Evolutionary conservation across 306 rosid genomes (phyloP).

Genomic region (Cucumis cinereus): DNA sequence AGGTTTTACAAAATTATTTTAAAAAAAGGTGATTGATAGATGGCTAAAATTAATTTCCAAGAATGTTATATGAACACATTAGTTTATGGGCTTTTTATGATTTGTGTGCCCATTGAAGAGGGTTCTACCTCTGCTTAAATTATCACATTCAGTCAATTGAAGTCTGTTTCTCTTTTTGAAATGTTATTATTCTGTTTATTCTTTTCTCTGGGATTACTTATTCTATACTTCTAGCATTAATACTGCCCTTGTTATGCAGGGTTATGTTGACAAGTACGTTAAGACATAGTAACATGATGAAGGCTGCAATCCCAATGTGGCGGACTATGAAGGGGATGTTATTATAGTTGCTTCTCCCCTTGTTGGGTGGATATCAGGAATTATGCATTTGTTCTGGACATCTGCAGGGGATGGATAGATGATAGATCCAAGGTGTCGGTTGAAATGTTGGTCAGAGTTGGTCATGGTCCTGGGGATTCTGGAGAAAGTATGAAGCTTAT

Average conservation of each 20-base stretch:
- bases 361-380: not conserved
- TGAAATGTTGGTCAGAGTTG: slow-evolving; percentile 6
- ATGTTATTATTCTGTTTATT: not conserved
- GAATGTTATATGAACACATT: not conserved
- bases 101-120: not conserved
- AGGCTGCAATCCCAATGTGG: not conserved
- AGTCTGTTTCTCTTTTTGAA: not conserved
- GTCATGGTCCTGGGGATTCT: not conserved
- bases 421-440: not conserved
- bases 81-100: not conserved
- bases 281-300: not conserved
- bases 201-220: not conserved
- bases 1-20: not conserved
- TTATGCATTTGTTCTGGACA: not conserved
- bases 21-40: not conserved
- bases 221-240: not conserved
- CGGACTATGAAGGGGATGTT: not conserved
- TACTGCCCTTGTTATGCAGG: slow-evolving; percentile 1
- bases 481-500: not conserved
- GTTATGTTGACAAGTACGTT: slow-evolving; percentile 10
- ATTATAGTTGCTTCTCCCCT: not conserved
- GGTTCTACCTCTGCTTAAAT: not conserved
- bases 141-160: not conserved
- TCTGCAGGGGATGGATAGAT: not conserved
- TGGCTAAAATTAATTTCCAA: not conserved